A percentile compares a stretch with the other conserved stretches of the same genome.
phyloP scores from a whole-genome alignment of 1,284 basidiomycete genomes.

The Ceratobasidium theobromae region DNA sequence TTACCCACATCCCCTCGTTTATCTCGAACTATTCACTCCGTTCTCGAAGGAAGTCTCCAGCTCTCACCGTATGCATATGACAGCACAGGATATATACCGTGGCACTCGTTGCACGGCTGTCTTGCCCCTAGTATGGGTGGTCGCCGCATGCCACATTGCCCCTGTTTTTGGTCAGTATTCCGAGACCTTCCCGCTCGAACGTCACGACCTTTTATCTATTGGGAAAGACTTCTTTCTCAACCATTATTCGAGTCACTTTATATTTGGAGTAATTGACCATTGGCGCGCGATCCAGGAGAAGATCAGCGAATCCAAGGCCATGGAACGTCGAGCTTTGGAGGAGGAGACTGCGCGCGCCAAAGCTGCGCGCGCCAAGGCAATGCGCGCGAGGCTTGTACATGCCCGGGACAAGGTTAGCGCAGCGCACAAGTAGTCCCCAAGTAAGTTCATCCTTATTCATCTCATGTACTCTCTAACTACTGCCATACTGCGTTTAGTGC shows the following conservation, averaged over 20 bases:
- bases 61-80: neutral
- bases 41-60: neutral
- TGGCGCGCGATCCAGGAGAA: too few species aligned
- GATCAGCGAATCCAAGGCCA: too few species aligned
- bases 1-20: neutral
- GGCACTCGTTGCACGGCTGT: neutral
- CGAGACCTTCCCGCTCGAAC: neutral
- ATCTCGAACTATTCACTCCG: neutral
- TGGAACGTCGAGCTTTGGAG: too few species aligned
- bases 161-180: neutral
- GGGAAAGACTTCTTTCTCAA: neutral
- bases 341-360: too few species aligned
- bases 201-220: neutral
- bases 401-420: too few species aligned
- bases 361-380: too few species aligned
- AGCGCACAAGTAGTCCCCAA: too few species aligned
- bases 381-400: too few species aligned
- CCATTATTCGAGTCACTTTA: slow-evolving; percentile 3
- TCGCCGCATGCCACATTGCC: neutral
- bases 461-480: too few species aligned
- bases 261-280: neutral
- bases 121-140: neutral
- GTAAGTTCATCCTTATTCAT: too few species aligned
- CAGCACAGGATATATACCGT: neutral
- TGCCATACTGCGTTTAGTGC: too few species aligned